Evolutionary conservation across 139 green algal species (phyloP).

Genomic region (Ulvella scutata): DNA sequence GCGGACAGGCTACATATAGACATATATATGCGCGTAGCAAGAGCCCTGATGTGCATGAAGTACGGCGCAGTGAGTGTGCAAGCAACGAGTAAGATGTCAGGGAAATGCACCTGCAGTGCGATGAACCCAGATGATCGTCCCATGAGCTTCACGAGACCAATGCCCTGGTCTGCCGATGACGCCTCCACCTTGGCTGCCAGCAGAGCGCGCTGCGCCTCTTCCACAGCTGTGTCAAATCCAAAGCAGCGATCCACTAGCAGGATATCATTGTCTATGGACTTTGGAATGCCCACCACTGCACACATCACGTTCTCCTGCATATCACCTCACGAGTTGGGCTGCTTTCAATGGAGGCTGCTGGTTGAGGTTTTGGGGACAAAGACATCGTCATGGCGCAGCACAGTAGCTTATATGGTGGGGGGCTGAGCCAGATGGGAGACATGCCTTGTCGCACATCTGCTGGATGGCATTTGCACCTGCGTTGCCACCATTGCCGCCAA

Average conservation of each 20-base stretch:
- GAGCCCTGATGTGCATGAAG: background rate
- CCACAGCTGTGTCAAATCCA: slow-evolving; percentile 93
- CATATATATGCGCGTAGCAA: slow-evolving; percentile 15
- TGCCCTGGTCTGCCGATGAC: slow-evolving; percentile 48
- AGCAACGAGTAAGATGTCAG: slow-evolving; percentile 55
- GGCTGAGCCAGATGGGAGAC: no score
- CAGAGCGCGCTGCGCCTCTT: slow-evolving; percentile 88
- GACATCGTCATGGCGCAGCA: no score
- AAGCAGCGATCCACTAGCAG: slow-evolving; percentile 63
- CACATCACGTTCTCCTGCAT: slow-evolving; percentile 28
- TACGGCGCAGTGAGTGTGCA: background rate
- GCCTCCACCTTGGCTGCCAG: slow-evolving; percentile 90
- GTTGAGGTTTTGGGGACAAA: no score
- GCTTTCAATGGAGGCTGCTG: no score
- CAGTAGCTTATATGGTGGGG: no score
- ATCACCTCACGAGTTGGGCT: no score
- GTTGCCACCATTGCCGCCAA: slow-evolving; percentile 81
- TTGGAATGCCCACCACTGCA: slow-evolving; percentile 68
- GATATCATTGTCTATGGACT: slow-evolving; percentile 97
- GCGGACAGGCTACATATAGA: background rate
- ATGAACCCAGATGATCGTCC: slow-evolving; percentile 93
- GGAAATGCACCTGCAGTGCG: slow-evolving; percentile 81
- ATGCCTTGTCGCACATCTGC: slow-evolving; percentile 1
- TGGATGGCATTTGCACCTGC: slow-evolving; percentile 37
- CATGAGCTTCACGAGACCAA: slow-evolving; percentile 98